Evolutionary conservation across 2,329 filamentous ascomycete species (phyloP), one percentile per base, ranked within the genome.

Genomic region (Beauveria medogensis): DNA sequence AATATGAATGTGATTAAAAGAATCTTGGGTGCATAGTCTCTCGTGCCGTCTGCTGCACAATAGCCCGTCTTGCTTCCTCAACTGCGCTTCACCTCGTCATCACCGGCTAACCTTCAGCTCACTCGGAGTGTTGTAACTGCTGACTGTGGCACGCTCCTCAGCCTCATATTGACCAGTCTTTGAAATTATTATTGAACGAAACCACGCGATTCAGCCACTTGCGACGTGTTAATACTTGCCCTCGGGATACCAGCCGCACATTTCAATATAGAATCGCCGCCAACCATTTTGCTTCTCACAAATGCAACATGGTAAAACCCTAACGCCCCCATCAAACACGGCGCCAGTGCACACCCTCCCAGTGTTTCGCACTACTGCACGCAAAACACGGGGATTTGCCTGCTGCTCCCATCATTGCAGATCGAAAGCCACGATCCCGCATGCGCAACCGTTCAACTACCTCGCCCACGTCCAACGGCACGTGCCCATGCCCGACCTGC

Each of bases 391-490:
- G 24, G 12, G 20, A 47, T 22, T 47, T 16, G 18, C 22, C 44
- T 43, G 7, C 41, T 28, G 24, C 8, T 50, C 47, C 47, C 47
- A 26, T 50, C 24, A 50, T 28, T 54, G 51, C 12, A 54, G 51
- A 54, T 54, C 34, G 34, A 41, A 54, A 54, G 51, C 51, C 51
- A 54, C 51, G 51, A 54, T 54, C 20, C 34, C 51, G 51, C 51
- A 54, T 40, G 16, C 37, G 51, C 51, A 41, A 34, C 20, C 47
- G 24, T 26, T 41, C 37, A 24, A n/a, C 41, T 18, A 18, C 41
- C 0, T 20, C 18, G 34, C 34, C 34, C 34, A 37, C 12, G 34
- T 10, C 34, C 34, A 37, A 14, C 34, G 34, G 50, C 50, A 53
- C 50, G 34, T 37, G 50, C 12, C 12, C 34, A 37, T 37, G 12